Conservation (phyloP, 2,329 filamentous ascomycete genomes). For the Didymella lethalis region DNA sequence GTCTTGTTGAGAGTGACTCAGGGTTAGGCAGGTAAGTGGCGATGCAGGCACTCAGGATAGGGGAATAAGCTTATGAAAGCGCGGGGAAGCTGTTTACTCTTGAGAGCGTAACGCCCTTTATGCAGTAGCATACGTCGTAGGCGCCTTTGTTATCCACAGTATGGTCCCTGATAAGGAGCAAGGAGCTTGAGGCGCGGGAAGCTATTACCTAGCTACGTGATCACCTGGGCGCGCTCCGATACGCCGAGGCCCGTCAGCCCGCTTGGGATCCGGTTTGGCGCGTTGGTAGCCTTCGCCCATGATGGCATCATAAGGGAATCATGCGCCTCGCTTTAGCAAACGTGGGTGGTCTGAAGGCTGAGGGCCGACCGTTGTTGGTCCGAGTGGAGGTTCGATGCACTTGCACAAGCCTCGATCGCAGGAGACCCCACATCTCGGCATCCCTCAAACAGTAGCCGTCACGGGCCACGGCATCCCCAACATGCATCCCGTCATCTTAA, state of each 20-base stretch:
- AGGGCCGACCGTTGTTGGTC: conserved; percentile 22
- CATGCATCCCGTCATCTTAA: conserved; percentile 16
- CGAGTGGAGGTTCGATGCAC: conserved; percentile 14
- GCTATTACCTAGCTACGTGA: conserved; percentile 24
- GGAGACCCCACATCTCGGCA: conserved; percentile 32
- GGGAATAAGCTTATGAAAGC: conserved; percentile 30
- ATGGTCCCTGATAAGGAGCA: conserved; percentile 39
- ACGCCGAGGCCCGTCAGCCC: conserved; percentile 43
- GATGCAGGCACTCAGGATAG: conserved; percentile 35
- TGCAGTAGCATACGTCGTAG: conserved; percentile 36
- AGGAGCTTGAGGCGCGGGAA: conserved; percentile 31
- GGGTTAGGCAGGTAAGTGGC: conserved; percentile 37
- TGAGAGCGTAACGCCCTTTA: conserved; percentile 36
- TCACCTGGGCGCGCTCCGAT: conserved; percentile 38
- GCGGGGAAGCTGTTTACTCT: conserved; percentile 28
- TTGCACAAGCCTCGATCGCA: conserved; percentile 24
- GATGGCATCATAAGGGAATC: conserved; percentile 46
- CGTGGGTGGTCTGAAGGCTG: conserved; percentile 47
- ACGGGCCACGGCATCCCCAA: conserved; percentile 37
- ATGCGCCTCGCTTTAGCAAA: conserved; percentile 42
- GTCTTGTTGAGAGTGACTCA: conserved; percentile 44
- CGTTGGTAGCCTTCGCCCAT: conserved; percentile 27
- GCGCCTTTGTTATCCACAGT: conserved; percentile 29
- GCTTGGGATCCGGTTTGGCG: conserved; percentile 38
- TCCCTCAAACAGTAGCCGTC: conserved; percentile 38